Base-by-base conservation (phyloP, 1,284 basidiomycete species). In the Tilletia indica region DNA sequence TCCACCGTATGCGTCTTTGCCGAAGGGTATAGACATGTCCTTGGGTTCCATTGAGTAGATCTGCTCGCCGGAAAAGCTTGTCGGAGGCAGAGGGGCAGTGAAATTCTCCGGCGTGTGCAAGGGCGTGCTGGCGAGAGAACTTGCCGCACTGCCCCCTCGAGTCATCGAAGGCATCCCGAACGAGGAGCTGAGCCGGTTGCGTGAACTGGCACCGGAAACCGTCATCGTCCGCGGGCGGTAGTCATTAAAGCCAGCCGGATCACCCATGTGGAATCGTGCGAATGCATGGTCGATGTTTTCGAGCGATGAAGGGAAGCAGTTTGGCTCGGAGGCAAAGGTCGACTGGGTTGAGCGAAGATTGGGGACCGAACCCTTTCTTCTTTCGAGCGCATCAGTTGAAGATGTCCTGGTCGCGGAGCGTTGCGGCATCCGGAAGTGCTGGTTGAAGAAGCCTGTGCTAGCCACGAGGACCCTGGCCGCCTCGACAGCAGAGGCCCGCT, bases 281-380 rank as follows among this genome's bases (percentile, higher is more conserved):
- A 58, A 58, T 4, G 21, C 56, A 34, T 12, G 12, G 19, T 58
- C 25, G 56, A 58, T 58, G 56, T 25, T 31, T 34, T 58, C 56
- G 25, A 25, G 25, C 4, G 61, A 42, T 21, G 61, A 39, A 14
- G 36, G 61, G 39, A 34, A 34, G 31, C 19, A 4, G 12, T 8
- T 19, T 19, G 51, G n/a, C 16, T 54, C 19, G 12, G 51, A 54
- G 51, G 6, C 12, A 42, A 39, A 36, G 21, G 61, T 16, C 21
- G 61, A 64, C 12, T 38, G 61, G 9, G 61, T 42, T n/a, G 34
- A 38, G 9, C 61, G 61, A 64, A 64, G 61, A 39, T 64, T 64
- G 2, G 61, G 61, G 5, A 39, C 38, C 19, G 61, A 64, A 39
- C 61, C 61, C 61, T 64, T 34, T 21, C 61, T 34, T 11, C 61